Base-by-base conservation (phyloP, 345 rosid species). In the Nasturtium officinale region DNA sequence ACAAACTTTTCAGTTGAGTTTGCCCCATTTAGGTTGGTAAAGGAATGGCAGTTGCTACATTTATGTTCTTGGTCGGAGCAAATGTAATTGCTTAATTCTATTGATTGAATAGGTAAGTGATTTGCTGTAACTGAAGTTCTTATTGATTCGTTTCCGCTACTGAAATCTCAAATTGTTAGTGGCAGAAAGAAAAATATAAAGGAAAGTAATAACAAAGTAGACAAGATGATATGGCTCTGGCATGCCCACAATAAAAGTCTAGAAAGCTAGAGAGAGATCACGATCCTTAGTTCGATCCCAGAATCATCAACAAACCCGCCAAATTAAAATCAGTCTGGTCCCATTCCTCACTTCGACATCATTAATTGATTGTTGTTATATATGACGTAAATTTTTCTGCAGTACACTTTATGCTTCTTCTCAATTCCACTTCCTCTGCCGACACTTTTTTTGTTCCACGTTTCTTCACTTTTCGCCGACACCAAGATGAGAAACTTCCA, bases 401-500 rank as follows among this genome's bases (percentile, higher is more conserved):
- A 32, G 6, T 11, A 1, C 1, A n/a, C 61, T 52, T 52, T 55
- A 53, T 63, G 47, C 50, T 32, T 33, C 47, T 30, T 52, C 64
- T 68, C 67, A 38, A 50, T 38, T 67, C 66, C 45, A 74, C 58
- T 66, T 67, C 40, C 65, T 46, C 60, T 76, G 79, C 79, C 79
- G 75, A 76, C 79, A 76, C 75, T 56, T 37, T 11, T 11, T 54
- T 30, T 0, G 37, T 35, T 28, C 77, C 66, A 65, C 71, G 59
- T 65, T 63, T 55, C 65, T 33, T 25, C 73, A n/a, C 74, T 76
- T 65, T 46, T 8, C 75, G 62, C 79, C 75, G 75, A 76, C 75
- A 61, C 53, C 61, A 52, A 21, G 51, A 2, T 72, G 61, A 61
- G 30, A 72, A 55, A 26, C 7, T 35, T 59, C 60, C 75, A 12